Evolutionary conservation across 257 asterid genomes (phyloP).

Genomic region (Hygrophila difformis): DNA sequence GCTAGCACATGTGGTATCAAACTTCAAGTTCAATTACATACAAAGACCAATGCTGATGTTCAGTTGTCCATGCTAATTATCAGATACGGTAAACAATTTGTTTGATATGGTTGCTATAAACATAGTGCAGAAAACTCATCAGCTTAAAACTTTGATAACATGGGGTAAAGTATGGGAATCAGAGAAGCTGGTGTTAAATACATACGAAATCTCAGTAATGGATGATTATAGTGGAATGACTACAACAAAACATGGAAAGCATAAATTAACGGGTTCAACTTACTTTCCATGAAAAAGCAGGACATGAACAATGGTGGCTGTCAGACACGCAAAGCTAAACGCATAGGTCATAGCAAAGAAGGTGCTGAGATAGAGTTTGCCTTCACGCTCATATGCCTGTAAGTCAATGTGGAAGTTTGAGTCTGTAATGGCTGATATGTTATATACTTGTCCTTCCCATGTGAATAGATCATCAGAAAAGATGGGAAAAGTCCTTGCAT

Average conservation of each 20-base stretch:
- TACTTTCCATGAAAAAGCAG: constrained; percentile 87
- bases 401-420: constrained; percentile 78
- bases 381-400: constrained; percentile 67
- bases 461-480: constrained; percentile 81
- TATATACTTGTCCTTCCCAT: constrained; percentile 58
- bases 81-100: too few species aligned
- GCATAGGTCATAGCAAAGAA: constrained; percentile 77
- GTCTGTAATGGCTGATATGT: constrained; percentile 66
- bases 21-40: too few species aligned
- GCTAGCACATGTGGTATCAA: too few species aligned
- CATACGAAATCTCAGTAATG: too few species aligned
- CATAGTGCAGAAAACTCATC: background rate
- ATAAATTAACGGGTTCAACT: constrained; percentile 14
- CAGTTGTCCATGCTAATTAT: too few species aligned
- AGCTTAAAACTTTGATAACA: background rate
- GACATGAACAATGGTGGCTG: constrained; percentile 87
- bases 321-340: constrained; percentile 86
- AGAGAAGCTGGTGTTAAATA: too few species aligned
- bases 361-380: constrained; percentile 77
- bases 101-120: background rate
- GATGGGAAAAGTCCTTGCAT: constrained; percentile 80
- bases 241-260: constrained; percentile 3
- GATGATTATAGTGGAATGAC: constrained; percentile 1
- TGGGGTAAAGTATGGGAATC: too few species aligned
- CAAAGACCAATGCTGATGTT: too few species aligned